A percentile compares a stretch with the other conserved stretches of the same genome.
Conservation (phyloP, 495 filamentous ascomycete genomes). For the Xylaria telfairii region DNA sequence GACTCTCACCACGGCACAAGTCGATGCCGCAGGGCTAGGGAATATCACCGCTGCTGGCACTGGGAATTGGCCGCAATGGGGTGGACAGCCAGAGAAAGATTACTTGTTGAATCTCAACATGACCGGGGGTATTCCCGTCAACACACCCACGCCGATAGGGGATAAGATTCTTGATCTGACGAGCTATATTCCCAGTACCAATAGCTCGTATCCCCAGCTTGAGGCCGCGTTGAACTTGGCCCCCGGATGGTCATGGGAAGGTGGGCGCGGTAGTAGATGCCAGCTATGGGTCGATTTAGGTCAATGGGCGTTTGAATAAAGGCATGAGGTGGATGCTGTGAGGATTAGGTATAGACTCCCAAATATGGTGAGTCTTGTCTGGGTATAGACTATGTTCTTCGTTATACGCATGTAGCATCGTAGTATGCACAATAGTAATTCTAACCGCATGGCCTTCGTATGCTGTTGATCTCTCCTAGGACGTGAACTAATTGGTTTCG, state of each 20-base stretch:
- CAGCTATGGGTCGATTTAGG: conserved; percentile 61
- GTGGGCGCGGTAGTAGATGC: conserved; percentile 59
- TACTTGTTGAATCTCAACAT: conserved; percentile 59
- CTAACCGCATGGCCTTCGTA: not conserved
- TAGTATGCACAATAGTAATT: not conserved
- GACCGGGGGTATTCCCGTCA: conserved; percentile 51
- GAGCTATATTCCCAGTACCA: conserved; percentile 33
- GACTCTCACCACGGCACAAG: conserved; percentile 44
- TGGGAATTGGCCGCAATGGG: conserved; percentile 33
- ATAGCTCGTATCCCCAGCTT: conserved; percentile 42
- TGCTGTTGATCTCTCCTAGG: not conserved
- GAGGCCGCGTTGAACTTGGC: conserved; percentile 53
- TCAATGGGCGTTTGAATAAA: conserved; percentile 33
- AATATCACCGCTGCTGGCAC: conserved; percentile 30
- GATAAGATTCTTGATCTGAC: conserved; percentile 23
- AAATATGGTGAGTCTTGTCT: not conserved
- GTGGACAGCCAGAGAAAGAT: conserved; percentile 40
- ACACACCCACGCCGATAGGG: not conserved
- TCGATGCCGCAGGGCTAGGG: conserved; percentile 22
- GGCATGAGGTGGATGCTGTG: no score
- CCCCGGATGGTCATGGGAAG: conserved; percentile 63
- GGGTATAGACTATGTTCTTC: not conserved
- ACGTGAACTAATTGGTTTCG: not conserved
- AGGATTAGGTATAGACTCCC: not conserved
- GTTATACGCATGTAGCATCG: not conserved